Evolutionary conservation across 179 eudicot genomes (phyloP).

Genomic region (Vitellaria paradoxa): DNA sequence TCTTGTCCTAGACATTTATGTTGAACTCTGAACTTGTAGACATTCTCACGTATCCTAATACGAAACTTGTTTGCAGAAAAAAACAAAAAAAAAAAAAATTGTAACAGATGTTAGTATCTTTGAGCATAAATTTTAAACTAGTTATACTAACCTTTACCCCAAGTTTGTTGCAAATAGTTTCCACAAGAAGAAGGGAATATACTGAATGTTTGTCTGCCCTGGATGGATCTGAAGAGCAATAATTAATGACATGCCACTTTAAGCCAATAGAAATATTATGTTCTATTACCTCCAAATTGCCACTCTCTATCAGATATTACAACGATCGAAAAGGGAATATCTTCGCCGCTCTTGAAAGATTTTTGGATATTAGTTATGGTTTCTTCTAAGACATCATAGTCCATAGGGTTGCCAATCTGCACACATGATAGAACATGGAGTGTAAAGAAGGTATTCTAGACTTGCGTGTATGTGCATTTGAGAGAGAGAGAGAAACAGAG

Average conservation of each 20-base stretch:
- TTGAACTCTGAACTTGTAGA: no score
- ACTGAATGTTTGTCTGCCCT: constrained; percentile 94
- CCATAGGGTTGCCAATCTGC: constrained; percentile 89
- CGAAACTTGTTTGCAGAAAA: no score
- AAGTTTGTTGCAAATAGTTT: constrained; percentile 71
- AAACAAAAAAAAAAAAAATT: not conserved
- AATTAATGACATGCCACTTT: constrained; percentile 17
- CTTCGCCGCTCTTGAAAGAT: constrained; percentile 47
- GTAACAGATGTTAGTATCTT: not conserved
- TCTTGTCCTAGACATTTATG: no score
- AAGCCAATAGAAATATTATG: constrained; percentile 9
- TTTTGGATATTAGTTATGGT: constrained; percentile 59
- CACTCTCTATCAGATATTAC: constrained; percentile 76
- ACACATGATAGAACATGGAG: constrained; percentile 6
- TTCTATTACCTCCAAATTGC: constrained; percentile 65
- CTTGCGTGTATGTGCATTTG: no score
- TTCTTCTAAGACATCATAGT: constrained; percentile 65
- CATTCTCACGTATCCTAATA: no score
- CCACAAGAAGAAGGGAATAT: constrained; percentile 89
- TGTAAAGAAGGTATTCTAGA: not conserved
- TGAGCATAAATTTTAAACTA: not conserved
- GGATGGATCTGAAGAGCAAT: constrained; percentile 63
- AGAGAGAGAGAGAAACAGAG: not conserved
- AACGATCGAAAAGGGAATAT: constrained; percentile 71
- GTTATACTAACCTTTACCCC: constrained; percentile 65